A percentile compares a stretch with the other conserved stretches of the same genome.
These are phyloP conservation scores for Aspergillus brunneoviolaceus DNA, from an alignment of 2,329 filamentous ascomycete genomes.

Conservation along the genomic window DNA sequence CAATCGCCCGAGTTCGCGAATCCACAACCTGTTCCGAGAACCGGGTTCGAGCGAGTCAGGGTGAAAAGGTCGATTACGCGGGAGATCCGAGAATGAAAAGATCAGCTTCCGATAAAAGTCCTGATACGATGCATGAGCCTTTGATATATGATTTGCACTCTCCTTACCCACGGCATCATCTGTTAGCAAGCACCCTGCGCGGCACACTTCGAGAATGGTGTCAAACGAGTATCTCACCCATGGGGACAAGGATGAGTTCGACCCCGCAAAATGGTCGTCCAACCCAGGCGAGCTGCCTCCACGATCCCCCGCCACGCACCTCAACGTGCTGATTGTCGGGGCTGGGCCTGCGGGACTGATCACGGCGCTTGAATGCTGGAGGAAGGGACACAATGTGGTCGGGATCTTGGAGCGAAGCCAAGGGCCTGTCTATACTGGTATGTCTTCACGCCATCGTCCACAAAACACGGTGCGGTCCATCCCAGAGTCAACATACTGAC, in stretches of 20 bases:
- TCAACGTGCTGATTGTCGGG: constrained; percentile 27
- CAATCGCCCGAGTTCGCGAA: no score
- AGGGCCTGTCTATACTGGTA: constrained; percentile 8
- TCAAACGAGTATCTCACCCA: constrained; percentile 1
- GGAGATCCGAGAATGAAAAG: no score
- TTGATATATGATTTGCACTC: no score
- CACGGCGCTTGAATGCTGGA: constrained; percentile 28
- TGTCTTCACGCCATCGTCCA: no score
- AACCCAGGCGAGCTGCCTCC: constrained; percentile 6
- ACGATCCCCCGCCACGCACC: constrained; percentile 15
- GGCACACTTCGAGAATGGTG: neutral
- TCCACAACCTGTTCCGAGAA: no score
- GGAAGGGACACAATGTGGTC: constrained; percentile 29
- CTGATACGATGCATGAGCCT: no score
- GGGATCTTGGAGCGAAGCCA: constrained; percentile 24
- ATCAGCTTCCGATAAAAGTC: no score
- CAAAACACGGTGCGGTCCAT: no score
- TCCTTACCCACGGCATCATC: no score
- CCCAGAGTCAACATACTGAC: neutral
- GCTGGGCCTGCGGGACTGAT: constrained; percentile 29
- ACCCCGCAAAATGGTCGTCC: neutral
- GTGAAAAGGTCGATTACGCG: no score
- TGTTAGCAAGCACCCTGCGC: no score
- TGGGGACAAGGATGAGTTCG: neutral
- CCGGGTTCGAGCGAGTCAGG: no score